Evolutionary conservation across 2,329 filamentous ascomycete species (phyloP), one percentile per base, ranked within the genome.

Genomic region (Claviceps spartinae): DNA sequence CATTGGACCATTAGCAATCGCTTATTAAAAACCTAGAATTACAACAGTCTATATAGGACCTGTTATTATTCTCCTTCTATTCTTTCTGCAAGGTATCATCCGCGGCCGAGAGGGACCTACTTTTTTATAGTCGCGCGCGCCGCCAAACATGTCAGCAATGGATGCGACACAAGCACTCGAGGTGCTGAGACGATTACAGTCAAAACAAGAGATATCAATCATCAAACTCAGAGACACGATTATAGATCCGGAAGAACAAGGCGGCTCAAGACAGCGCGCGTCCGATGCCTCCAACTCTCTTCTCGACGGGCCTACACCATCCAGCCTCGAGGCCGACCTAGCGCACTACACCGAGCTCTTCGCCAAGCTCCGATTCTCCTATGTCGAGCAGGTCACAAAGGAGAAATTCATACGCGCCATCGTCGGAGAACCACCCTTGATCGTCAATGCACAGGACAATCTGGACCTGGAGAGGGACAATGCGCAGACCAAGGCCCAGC

Each of bases 341-440:
- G 75, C 78, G 34, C 90, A 97, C 68, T 96, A 97, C 72, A 88
- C 87, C 70, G 90, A 96, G 69, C 79, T 97, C 20, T 98, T 97
- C 69, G 85, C 88, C 43, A 97, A 98, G 71, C 77, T 97, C 41
- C 88, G 91, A 60, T 97, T 97, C 73, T 94, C 87, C 57, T 97
- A 97, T 69, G 86, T 96, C 60, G 93, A 98, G 69, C 93, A 97
- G 73, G 89, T 97, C 56, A 97, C 91, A 45, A 98, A 97, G 70
- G 93, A 98, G 67, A 95, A 95, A 63, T 97, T 96, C 67, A 83
- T 98, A 51, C 87, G 89, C 59, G 84, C 87, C 57, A 94, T 97
- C 60, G 88, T 94, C 16, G 88, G 88, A 56, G 87, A 95, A 56
- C 88, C 90, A 48, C 93, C 91, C 0, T 76, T 90, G 16, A 85